phyloP scores from a whole-genome alignment of 78 protist species.

The slime mould (Dictyostelium discoideum) region DNA sequence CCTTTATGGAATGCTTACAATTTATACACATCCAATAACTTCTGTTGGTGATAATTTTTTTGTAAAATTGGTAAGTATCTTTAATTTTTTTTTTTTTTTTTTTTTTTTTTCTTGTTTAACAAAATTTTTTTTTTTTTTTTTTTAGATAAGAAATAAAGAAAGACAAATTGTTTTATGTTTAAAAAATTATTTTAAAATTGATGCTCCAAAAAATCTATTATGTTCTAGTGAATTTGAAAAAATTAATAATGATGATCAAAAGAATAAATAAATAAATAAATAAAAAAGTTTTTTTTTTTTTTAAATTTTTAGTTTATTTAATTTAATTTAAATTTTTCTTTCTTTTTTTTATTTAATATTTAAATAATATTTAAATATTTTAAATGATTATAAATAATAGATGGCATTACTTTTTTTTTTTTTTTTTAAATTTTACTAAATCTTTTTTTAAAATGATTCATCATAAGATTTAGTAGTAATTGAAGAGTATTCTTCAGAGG shows the following conservation, averaged over 20 bases:
- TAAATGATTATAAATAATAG: too few species aligned
- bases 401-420: too few species aligned
- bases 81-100: background rate
- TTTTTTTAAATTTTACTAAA: too few species aligned
- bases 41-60: conserved; percentile 54
- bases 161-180: conserved; percentile 13
- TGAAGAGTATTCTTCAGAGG: conserved; percentile 1
- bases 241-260: background rate
- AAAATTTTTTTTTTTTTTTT: background rate
- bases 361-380: too few species aligned
- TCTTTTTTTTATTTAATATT: background rate
- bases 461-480: background rate
- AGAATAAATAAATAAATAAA: too few species aligned
- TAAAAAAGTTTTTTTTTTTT: background rate
- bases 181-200: background rate
- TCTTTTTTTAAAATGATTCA: background rate
- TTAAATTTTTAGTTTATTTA: background rate
- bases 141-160: conserved; percentile 40
- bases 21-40: conserved; percentile 43
- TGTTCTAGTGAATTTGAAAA: background rate
- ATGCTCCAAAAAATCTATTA: conserved; percentile 10
- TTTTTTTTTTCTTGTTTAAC: background rate
- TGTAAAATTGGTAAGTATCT: conserved; percentile 68
- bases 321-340: background rate
- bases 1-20: conserved; percentile 73